These are phyloP conservation scores for Sequoiadendron giganteum DNA, from an alignment of 75 land plant species.

Conservation along the genomic window DNA sequence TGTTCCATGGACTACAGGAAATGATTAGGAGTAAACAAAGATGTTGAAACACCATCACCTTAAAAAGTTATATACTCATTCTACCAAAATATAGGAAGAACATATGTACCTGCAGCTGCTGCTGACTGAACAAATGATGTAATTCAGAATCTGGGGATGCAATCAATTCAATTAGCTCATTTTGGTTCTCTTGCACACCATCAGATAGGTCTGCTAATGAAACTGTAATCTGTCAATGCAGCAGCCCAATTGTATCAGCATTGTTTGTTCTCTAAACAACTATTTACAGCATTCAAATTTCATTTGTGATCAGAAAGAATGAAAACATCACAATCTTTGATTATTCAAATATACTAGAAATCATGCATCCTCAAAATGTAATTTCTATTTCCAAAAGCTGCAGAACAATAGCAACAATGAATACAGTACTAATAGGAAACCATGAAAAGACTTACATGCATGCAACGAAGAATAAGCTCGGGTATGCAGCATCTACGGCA, in stretches of 20 bases:
- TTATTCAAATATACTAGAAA: not conserved
- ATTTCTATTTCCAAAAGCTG: conserved; percentile 4
- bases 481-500: conserved; percentile 96
- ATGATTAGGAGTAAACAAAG: not conserved
- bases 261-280: not conserved
- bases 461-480: conserved; percentile 85
- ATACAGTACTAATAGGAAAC: not conserved
- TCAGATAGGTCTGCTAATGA: conserved; percentile 55
- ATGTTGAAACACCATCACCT: not conserved
- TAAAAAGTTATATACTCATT: not conserved
- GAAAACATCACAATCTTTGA: not conserved
- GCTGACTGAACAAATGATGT: conserved; percentile 78
- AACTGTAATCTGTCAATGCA: conserved; percentile 58
- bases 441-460: conserved; percentile 61
- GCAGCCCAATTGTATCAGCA: not conserved
- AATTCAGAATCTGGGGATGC: conserved; percentile 63
- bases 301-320: not conserved
- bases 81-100: not conserved
- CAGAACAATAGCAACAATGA: not conserved
- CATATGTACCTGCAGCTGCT: conserved; percentile 75
- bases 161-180: conserved; percentile 74
- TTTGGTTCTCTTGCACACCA: conserved; percentile 35
- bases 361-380: not conserved
- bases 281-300: not conserved
- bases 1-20: not conserved